phyloP scores from a whole-genome alignment of 1,284 basidiomycete genomes.

The Ceratobasidium sp. region DNA sequence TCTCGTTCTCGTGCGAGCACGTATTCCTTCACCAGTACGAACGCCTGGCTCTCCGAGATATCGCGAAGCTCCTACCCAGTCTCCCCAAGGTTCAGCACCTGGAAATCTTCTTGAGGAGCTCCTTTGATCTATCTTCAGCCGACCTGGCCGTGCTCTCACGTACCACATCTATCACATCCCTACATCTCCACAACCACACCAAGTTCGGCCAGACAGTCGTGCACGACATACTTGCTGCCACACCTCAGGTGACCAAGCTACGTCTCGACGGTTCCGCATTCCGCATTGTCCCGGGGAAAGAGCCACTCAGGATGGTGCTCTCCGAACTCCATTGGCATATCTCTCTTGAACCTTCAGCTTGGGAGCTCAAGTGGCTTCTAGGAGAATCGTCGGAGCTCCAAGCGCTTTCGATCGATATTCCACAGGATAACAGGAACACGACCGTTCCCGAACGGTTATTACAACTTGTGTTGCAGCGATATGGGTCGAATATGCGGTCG shows the following conservation, averaged over 20 bases:
- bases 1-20: conserved; percentile 30
- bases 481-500: conserved; percentile 27
- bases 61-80: conserved; percentile 30
- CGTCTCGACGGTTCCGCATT: conserved; percentile 31
- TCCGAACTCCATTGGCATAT: conserved; percentile 41
- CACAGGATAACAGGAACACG: conserved; percentile 14
- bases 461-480: conserved; percentile 21
- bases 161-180: conserved; percentile 26
- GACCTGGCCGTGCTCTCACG: conserved; percentile 20
- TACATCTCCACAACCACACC: conserved; percentile 32
- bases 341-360: conserved; percentile 30
- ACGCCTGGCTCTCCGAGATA: conserved; percentile 26
- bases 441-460: conserved; percentile 18
- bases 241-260: conserved; percentile 33
- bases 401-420: conserved; percentile 22
- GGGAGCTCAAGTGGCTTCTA: conserved; percentile 42
- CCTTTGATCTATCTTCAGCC: conserved; percentile 10
- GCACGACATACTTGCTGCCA: conserved; percentile 32
- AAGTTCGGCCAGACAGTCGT: conserved; percentile 31
- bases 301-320: conserved; percentile 19
- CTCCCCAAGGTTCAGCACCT: conserved; percentile 23
- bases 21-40: conserved; percentile 5
- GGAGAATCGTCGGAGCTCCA: conserved; percentile 24
- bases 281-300: conserved; percentile 21
- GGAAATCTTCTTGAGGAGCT: conserved; percentile 24